Percentiles rank a stretch among this genome's conserved stretches.
phyloP scores from a whole-genome alignment of 2,329 filamentous ascomycete species.

The Coniochaeta sp. region DNA sequence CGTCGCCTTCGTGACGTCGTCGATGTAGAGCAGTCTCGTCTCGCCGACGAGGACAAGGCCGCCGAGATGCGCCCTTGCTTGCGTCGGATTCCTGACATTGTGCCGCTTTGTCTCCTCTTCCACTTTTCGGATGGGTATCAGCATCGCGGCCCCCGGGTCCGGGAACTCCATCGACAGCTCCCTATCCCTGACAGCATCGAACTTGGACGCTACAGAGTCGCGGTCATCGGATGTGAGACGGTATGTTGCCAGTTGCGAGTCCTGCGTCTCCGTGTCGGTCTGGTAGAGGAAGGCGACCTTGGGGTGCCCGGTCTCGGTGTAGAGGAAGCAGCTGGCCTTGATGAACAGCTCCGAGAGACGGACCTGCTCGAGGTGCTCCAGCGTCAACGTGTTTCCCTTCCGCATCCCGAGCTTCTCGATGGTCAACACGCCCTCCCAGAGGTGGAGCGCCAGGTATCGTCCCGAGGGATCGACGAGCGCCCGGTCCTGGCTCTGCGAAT shows the following conservation, averaged over 20 bases:
- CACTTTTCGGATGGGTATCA: conserved; percentile 53
- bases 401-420: conserved; percentile 42
- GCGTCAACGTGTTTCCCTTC: conserved; percentile 32
- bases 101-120: conserved; percentile 52
- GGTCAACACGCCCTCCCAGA: conserved; percentile 54
- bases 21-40: conserved; percentile 77
- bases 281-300: conserved; percentile 53
- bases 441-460: conserved; percentile 46
- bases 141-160: conserved; percentile 48
- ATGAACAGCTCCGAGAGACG: conserved; percentile 53
- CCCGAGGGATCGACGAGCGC: conserved; percentile 79
- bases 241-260: conserved; percentile 51
- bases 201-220: conserved; percentile 43
- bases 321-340: conserved; percentile 48
- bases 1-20: conserved; percentile 63
- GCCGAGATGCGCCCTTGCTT: conserved; percentile 51
- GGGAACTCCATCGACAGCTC: conserved; percentile 39
- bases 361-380: conserved; percentile 46
- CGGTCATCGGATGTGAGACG: conserved; percentile 51
- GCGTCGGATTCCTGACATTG: conserved; percentile 46
- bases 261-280: conserved; percentile 39
- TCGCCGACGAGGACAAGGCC: conserved; percentile 71
- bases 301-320: conserved; percentile 50
- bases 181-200: conserved; percentile 44
- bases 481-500: conserved; percentile 75